A percentile compares a stretch with the other conserved stretches of the same genome.
Evolutionary conservation across 495 filamentous ascomycete species (phyloP).

Genomic region (Penicillium riverlandense): DNA sequence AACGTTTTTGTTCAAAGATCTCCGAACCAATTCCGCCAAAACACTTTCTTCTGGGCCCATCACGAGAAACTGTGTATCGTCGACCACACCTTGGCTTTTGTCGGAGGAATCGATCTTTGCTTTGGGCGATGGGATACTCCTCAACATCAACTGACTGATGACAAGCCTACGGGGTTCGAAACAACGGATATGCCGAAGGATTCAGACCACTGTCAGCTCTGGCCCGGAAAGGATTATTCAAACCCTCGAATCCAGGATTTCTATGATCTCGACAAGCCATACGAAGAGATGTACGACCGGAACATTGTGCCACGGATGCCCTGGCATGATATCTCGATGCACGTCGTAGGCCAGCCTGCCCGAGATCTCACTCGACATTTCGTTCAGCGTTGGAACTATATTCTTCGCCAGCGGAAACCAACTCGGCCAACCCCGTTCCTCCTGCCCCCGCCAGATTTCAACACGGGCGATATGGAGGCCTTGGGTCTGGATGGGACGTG

Average conservation of each 20-base stretch:
- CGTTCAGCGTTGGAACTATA: conserved; percentile 98
- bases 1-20: conserved; percentile 95
- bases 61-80: conserved; percentile 96
- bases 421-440: conserved; percentile 91
- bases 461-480: conserved; percentile 73
- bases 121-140: conserved; percentile 98
- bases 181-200: conserved; percentile 68
- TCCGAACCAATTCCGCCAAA: conserved; percentile 95
- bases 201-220: conserved; percentile 89
- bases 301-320: conserved; percentile 87
- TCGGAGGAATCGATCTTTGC: conserved; percentile 94
- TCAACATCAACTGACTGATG: conserved; percentile 82
- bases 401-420: conserved; percentile 87
- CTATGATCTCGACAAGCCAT: conserved; percentile 86
- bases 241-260: conserved; percentile 96
- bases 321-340: conserved; percentile 99
- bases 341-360: conserved; percentile 93
- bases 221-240: conserved; percentile 98
- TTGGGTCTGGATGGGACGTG: conserved; percentile 88
- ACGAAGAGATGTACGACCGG: conserved; percentile 98
- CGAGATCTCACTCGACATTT: conserved; percentile 94
- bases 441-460: conserved; percentile 88
- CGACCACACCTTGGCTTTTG: conserved; percentile 92
- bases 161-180: conserved; percentile 94
- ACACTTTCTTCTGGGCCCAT: conserved; percentile 99